Base-by-base conservation (phyloP, 2,329 filamentous ascomycete species). In the Diplodia scrobiculata region DNA sequence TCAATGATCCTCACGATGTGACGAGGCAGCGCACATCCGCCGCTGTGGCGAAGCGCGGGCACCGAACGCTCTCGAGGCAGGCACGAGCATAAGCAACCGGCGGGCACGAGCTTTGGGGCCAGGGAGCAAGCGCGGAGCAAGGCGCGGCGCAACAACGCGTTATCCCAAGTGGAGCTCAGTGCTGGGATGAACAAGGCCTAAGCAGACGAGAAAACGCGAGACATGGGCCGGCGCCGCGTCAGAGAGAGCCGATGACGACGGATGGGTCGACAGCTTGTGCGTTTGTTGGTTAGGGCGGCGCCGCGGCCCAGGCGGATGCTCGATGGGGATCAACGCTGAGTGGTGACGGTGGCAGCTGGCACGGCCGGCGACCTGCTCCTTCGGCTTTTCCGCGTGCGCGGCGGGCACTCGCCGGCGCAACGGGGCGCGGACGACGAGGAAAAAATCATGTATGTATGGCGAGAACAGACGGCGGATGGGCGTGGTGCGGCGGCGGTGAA, bases 1-100 rank as follows among this genome's bases (percentile, higher is more conserved):
- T 62, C 58, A 62, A 62, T 62, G 58, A 62, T 62, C 41, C 58
- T 62, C 58, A 62, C 58, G 58, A 62, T 62, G 58, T 62, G 58
- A 62, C 58, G 41, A 50, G 54, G 53, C 34, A 41, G 38, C 29
- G 55, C 55, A 25, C 55, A 48, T 59, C 55, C 55, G 55, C 55
- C 55, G 55, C 58, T 62, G 58, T 62, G 58, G 58, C 58, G 58
- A 62, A 62, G 58, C 58, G 58, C 58, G 58, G 58, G 58, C 27
- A 62, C 6, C 29, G 14, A 45, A 41, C 21, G 52, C n/a, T 13
- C n/a, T 11, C 34, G 5, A 9, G 10, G 11, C 27, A 41, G n/a
- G 41, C 58, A 50, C 41, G 55, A n/a, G 55, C 54, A 59, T 3
- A 21, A 19, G 53, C 53, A 32, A 41, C 34, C 19, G 45, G 54